Evolutionary conservation across 2,329 filamentous ascomycete species (phyloP), one percentile per base, ranked within the genome.

Genomic region (Ploettnerulaceae sp.): DNA sequence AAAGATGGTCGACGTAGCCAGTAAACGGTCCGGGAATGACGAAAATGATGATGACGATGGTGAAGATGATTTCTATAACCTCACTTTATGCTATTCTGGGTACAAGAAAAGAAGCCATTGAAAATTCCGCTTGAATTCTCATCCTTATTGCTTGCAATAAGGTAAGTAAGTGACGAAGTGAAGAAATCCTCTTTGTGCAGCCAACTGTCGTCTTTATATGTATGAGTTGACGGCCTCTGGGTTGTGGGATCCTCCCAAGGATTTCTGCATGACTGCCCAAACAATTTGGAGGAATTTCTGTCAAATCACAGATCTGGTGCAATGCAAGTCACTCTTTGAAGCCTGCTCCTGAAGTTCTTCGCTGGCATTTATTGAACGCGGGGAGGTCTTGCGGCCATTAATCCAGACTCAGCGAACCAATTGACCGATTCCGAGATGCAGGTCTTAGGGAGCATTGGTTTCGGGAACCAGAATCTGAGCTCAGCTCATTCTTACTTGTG

Each of bases 221-320:
- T 18, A 26, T 25, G 41, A 39, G 22, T 36, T 40, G 17, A 22
- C 24, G 22, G 26, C 15, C 32, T 40, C 31, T 18, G 25, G 26
- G 15, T 29, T 21, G 32, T 47, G 24, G 38, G 37, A 28, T 29
- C 20, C 11, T 21, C n/a, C 11, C n/a, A 14, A 14, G 17, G n/a
- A n/a, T 44, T 42, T 26, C 41, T 48, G 50, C 47, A 47, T 44
- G 32, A 12, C 9, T 52, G 35, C 50, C 47, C 43, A 39, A 52
- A 34, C n/a, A 12, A 33, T 40, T 21, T 33, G n/a, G 37, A 21
- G 14, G 29, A 11, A n/a, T 14, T 18, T 32, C 31, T 42, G 20
- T n/a, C 50, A 40, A 49, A 49, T 52, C 50, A 47, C 7, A 42
- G 29, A 21, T 12, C 34, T 47, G 43, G 42, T 22, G 32, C 20